Evolutionary conservation across 768 basidiomycete genomes (phyloP), one percentile per base, ranked within the genome.

Genomic region (Termitomyces sp.): DNA sequence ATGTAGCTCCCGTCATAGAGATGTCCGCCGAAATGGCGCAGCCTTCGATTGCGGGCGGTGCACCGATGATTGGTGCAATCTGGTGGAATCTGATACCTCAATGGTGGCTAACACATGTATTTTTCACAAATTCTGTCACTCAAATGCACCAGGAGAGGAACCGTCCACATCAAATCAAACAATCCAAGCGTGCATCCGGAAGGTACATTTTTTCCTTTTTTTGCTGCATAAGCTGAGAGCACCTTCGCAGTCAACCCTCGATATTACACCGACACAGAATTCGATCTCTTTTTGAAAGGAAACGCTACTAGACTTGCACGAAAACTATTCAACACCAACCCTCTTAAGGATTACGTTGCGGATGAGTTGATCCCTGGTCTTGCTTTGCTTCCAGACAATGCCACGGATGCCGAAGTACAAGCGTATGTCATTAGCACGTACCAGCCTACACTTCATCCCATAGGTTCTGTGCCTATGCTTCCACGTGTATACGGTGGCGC

Each of bases 11-110:
- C 7, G 61, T 65, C 22, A 50, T 65, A 11, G 64, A 65, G 38
- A 54, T 53, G 22, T 65, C 61, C 8, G 22, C 5, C 4, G 3
- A 11, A 7, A 3, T 54, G 22, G 8, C 38, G 9, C 53, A 54
- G 36, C 59, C 62, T 53, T 33, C 49, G n/a, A 15, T 24, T 53
- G 24, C 18, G 3, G 11, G 16, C 6, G 57, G 51, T 20, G 16
- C 51, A 39, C 42, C 38, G 22, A 1, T 55, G 0, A 50, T 60
- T 12, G 53, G 61, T 18, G n/a, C 44, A 3, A 1, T 28, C 44
- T 54, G n/a, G n/a, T 65, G 64, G 64, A 65, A 65, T 32, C 50
- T 65, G 2, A 49, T 65, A 11, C 64, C 64, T n/a, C 61, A 60
- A 33, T 65, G 64, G 64, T 65, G 60, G 24, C 5, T 13, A 12